Evolutionary conservation across 2,329 filamentous ascomycete species (phyloP).

Genomic region (Cladophialophora psammophila): DNA sequence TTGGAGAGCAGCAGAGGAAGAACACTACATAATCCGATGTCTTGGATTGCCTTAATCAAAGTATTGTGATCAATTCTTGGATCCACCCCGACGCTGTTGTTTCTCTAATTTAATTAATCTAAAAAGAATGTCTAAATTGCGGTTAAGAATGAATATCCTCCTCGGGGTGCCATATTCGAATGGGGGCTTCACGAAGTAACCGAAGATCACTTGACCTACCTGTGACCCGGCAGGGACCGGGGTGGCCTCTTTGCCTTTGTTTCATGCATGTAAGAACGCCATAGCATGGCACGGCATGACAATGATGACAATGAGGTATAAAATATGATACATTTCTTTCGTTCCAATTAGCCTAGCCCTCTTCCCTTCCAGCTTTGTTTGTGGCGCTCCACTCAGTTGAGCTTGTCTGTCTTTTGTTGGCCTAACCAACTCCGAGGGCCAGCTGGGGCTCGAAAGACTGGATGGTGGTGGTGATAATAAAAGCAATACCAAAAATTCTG

Average conservation of each 20-base stretch:
- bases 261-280: background rate
- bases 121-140: no score
- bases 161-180: no score
- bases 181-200: no score
- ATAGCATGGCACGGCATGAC: background rate
- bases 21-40: no score
- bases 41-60: no score
- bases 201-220: no score
- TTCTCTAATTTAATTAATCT: no score
- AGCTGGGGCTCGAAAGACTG: background rate
- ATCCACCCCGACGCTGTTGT: no score
- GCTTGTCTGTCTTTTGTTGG: background rate
- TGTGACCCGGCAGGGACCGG: no score
- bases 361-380: background rate
- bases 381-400: background rate
- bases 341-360: background rate
- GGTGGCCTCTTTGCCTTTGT: background rate
- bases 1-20: background rate
- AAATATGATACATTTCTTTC: background rate
- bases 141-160: no score
- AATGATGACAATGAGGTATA: background rate
- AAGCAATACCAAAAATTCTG: background rate
- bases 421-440: background rate
- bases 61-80: no score
- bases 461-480: background rate